Percentiles rank a stretch among this genome's conserved stretches.
These are phyloP conservation scores for Melastoma candidum DNA, from an alignment of 441 rosid genomes.

Conservation along the genomic window DNA sequence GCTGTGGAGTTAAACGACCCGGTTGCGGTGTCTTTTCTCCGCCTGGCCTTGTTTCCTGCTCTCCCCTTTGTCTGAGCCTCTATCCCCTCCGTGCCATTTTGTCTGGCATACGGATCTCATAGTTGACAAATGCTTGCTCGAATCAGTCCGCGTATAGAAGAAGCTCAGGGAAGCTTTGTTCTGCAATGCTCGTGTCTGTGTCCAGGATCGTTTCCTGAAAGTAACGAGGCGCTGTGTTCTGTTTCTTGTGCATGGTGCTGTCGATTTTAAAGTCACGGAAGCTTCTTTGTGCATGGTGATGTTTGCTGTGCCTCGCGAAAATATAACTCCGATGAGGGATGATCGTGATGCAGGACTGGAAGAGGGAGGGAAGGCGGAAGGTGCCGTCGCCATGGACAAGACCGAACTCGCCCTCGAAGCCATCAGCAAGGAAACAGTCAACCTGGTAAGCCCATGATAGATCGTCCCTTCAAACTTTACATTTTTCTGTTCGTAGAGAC, in stretches of 20 bases:
- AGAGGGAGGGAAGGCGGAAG: constrained; percentile 9
- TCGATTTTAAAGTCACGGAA: not conserved
- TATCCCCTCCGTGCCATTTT: not conserved
- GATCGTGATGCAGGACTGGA: constrained; percentile 13
- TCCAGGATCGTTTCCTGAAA: too few species aligned
- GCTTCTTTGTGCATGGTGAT: not conserved
- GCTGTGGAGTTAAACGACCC: constrained; percentile 26
- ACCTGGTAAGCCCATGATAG: constrained; percentile 19
- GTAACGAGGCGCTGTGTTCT: not conserved
- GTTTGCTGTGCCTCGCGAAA: not conserved
- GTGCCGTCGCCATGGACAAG: constrained; percentile 25
- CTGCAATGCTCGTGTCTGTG: too few species aligned
- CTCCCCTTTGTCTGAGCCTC: constrained; percentile 5
- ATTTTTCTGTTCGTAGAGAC: not conserved
- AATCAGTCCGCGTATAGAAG: too few species aligned
- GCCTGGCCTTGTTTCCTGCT: not conserved
- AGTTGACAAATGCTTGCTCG: too few species aligned
- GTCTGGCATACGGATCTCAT: too few species aligned
- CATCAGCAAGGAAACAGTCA: constrained; percentile 30
- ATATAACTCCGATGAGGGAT: constrained; percentile 2
- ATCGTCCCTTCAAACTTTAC: not conserved
- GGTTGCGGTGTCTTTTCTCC: constrained; percentile 1
- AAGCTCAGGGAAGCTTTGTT: too few species aligned
- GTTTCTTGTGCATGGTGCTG: not conserved
- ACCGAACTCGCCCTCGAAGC: constrained; percentile 30